phyloP scores from a whole-genome alignment of 1,139 yeast genomes.

The Candida sp. region DNA sequence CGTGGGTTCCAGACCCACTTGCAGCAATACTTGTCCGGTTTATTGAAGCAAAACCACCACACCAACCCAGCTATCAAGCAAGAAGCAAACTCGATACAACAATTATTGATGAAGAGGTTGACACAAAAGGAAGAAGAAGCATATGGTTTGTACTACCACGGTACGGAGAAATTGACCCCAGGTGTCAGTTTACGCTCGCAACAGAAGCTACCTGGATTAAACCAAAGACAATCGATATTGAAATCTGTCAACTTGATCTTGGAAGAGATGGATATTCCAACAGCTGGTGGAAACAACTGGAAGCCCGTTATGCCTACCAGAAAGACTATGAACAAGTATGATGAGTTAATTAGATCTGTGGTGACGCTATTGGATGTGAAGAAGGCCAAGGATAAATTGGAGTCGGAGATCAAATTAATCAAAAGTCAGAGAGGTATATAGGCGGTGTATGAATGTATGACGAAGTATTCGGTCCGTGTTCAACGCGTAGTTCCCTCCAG shows the following conservation, averaged over 20 bases:
- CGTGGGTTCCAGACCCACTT: constrained; percentile 56
- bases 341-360: constrained; percentile 73
- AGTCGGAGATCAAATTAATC: constrained; percentile 73
- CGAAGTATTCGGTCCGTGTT: neutral
- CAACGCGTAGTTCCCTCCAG: no score
- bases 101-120: constrained; percentile 57
- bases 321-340: constrained; percentile 79
- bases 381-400: constrained; percentile 85
- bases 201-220: constrained; percentile 49
- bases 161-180: constrained; percentile 70
- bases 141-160: constrained; percentile 83
- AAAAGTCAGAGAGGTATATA: constrained; percentile 50
- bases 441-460: constrained; percentile 11
- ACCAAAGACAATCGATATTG: constrained; percentile 65
- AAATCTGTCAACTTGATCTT: constrained; percentile 74
- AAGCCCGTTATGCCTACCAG: constrained; percentile 93
- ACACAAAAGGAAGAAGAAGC: constrained; percentile 83
- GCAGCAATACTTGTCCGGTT: constrained; percentile 45
- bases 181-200: constrained; percentile 85
- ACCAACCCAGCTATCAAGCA: constrained; percentile 28
- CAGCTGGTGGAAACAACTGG: constrained; percentile 55
- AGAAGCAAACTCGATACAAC: constrained; percentile 45
- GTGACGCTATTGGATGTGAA: constrained; percentile 82
- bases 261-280: constrained; percentile 78
- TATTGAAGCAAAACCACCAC: constrained; percentile 40